Conservation (phyloP, 495 filamentous ascomycete genomes). For the Penicillium crystallinum region DNA sequence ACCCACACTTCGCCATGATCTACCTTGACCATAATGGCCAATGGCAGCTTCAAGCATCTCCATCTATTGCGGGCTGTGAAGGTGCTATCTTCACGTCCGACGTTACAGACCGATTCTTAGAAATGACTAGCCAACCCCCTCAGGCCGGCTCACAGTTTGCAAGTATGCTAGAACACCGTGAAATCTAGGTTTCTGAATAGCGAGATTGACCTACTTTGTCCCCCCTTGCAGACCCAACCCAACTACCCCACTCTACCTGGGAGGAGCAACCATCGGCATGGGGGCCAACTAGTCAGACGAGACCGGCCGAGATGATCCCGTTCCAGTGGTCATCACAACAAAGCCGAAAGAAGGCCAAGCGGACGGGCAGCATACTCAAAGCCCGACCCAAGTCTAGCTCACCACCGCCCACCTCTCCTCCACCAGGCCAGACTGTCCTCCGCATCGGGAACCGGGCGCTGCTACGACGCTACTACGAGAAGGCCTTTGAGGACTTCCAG, state of each 20-base stretch:
- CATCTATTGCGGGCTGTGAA: constrained; percentile 33
- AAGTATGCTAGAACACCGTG: constrained; percentile 16
- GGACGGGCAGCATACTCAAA: constrained; percentile 16
- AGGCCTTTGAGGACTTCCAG: constrained; percentile 39
- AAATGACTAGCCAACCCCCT: constrained; percentile 19
- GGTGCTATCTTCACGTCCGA: constrained; percentile 38
- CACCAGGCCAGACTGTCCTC: constrained; percentile 35
- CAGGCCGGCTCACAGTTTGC: constrained; percentile 16
- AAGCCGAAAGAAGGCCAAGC: constrained; percentile 25
- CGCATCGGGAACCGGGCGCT: constrained; percentile 52
- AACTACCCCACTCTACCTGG: constrained; percentile 13
- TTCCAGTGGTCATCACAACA: constrained; percentile 35
- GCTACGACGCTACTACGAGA: constrained; percentile 59
- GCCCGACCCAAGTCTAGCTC: constrained; percentile 21
- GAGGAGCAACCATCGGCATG: constrained; percentile 19
- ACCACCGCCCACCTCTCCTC: constrained; percentile 18
- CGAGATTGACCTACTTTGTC: not conserved
- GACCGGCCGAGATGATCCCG: constrained; percentile 28
- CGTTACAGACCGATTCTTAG: constrained; percentile 34
- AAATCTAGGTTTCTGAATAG: not conserved
- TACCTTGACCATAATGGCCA: constrained; percentile 38
- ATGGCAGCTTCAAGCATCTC: constrained; percentile 28
- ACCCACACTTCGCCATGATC: constrained; percentile 38
- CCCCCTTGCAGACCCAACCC: constrained; percentile 8
- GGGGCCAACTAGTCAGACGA: constrained; percentile 15